Base-by-base conservation (phyloP, 2,329 filamentous ascomycete species). In the Diaporthe sp. region DNA sequence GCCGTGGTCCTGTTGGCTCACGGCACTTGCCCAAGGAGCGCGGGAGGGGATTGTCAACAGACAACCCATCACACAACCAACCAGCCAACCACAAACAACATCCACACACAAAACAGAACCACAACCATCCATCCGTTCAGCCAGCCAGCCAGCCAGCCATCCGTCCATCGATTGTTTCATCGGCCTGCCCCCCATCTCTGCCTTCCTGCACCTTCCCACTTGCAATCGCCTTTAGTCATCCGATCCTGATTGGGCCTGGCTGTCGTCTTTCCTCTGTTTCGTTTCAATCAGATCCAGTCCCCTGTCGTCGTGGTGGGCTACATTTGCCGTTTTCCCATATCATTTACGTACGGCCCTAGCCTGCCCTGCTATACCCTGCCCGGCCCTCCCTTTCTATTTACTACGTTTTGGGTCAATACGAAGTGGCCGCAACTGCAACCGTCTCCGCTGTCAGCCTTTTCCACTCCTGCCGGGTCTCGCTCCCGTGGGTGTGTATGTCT, bases 381-480 rank as follows among this genome's bases (percentile, higher is more conserved):
- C 38, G 25, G 9, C 55, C 52, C 38, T 25, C 30, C 13, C 1
- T 50, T 50, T 13, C 22, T 60, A 10, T 58, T 58, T 71, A 71
- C 7, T 85, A 67, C 64, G n/a, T 54, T 52, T 22, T 68, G 64
- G 45, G 4, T 40, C 45, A 17, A 84, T 78, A 79, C 80, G 67
- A 86, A 81, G 85, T 80, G 84, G 86, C 77, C 80, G 84, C 64
- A 86, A 83, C 8, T 86, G 85, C 78, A 83, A 80, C 69, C 79
- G 42, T 61, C 42, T 54, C 69, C 69, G 54, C 69, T 12, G 55
- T 71, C 55, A 71, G 42, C 55, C 42, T 30, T 52, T 58, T 42
- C 42, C 33, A 38, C 69, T 35, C 35, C 67, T 45, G 22, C 54
- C 68, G 64, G 47, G 45, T 38, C 47, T 19, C n/a, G 22, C 13